Evolutionary conservation across 129 eudicot species (phyloP).

Genomic region (Lactuca saligna): DNA sequence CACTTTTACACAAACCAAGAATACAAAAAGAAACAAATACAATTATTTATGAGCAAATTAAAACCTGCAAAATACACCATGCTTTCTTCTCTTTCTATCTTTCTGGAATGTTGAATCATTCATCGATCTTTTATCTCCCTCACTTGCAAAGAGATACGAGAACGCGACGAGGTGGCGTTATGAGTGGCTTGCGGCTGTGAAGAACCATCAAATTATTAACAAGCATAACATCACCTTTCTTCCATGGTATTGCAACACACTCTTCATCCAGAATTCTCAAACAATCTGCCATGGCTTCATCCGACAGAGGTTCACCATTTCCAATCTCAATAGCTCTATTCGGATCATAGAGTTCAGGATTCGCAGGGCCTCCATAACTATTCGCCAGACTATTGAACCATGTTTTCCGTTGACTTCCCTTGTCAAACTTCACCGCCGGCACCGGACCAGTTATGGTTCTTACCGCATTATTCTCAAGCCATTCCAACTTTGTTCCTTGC

Average conservation of each 20-base stretch:
- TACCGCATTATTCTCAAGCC: conserved; percentile 49
- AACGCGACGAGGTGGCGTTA: conserved; percentile 58
- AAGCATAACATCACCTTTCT: conserved; percentile 61
- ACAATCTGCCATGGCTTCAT: conserved; percentile 41
- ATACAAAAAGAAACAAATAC: neutral
- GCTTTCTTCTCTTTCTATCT: neutral
- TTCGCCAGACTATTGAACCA: conserved; percentile 80
- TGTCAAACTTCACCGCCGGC: conserved; percentile 53
- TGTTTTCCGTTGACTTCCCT: conserved; percentile 51
- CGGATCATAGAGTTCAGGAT: conserved; percentile 44
- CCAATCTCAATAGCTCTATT: conserved; percentile 59
- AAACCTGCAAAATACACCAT: neutral
- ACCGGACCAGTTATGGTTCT: conserved; percentile 62
- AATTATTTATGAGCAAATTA: neutral
- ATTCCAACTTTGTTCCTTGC: conserved; percentile 65
- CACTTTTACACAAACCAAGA: neutral
- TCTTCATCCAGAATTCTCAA: conserved; percentile 57
- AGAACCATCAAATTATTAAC: conserved; percentile 36
- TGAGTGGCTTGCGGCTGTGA: conserved; percentile 52
- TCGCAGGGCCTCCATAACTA: conserved; percentile 61
- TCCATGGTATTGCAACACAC: conserved; percentile 65
- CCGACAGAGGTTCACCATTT: conserved; percentile 58
- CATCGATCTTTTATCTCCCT: neutral
- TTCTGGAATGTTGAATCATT: no score
- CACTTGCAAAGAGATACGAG: conserved; percentile 70